A percentile compares a stretch with the other conserved stretches of the same genome.
These are phyloP conservation scores for Fragilaria radians DNA, from an alignment of 108 stramenopile species.

Conservation along the genomic window DNA sequence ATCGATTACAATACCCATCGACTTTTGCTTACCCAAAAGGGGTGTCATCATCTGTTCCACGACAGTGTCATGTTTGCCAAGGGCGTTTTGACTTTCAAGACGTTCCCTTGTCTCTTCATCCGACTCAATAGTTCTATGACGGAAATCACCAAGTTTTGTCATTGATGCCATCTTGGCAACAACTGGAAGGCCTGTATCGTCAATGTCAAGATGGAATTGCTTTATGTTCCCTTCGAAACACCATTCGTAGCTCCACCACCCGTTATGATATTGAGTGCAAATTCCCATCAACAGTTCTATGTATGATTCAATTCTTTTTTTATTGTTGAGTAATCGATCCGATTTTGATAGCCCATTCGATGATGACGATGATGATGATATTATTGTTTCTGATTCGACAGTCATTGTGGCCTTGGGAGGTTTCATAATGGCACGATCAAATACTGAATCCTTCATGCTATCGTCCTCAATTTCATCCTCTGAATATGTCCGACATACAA, in stretches of 20 bases:
- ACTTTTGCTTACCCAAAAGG: neutral
- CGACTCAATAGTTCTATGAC: slow-evolving; percentile 13
- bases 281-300: slow-evolving; percentile 33
- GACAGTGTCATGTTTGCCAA: slow-evolving; percentile 1
- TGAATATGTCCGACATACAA: slow-evolving; percentile 57
- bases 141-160: slow-evolving; percentile 46
- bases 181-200: slow-evolving; percentile 1
- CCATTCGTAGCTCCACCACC: slow-evolving; percentile 92
- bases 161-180: slow-evolving; percentile 37
- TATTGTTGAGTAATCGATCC: neutral
- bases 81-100: neutral
- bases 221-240: slow-evolving; percentile 53
- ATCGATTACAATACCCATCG: slow-evolving; percentile 8
- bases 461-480: slow-evolving; percentile 61
- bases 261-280: slow-evolving; percentile 67
- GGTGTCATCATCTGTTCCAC: neutral
- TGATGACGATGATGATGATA: neutral
- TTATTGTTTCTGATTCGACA: neutral
- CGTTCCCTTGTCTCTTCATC: slow-evolving; percentile 4
- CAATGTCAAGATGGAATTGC: slow-evolving; percentile 72
- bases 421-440: slow-evolving; percentile 21
- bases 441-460: slow-evolving; percentile 58
- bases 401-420: neutral
- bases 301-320: slow-evolving; percentile 9
- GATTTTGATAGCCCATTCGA: neutral